Percentiles rank a stretch among this genome's conserved stretches.
phyloP scores from a whole-genome alignment of 2,329 filamentous ascomycete genomes.

The Trichoderma afroharzianum region DNA sequence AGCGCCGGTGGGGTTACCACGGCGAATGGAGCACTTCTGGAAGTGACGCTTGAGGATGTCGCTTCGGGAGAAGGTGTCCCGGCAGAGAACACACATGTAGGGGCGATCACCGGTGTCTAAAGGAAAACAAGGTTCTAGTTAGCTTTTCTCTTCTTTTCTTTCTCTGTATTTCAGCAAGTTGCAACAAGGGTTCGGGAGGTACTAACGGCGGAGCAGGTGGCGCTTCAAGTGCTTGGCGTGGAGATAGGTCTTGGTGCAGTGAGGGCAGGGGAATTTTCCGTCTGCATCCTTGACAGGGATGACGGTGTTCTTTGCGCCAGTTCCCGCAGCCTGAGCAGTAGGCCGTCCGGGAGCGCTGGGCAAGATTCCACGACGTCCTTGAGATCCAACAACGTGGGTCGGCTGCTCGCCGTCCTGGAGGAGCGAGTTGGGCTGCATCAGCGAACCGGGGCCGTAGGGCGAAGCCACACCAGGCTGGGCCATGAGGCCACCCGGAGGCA shows the following conservation, averaged over 20 bases:
- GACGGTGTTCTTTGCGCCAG: slow-evolving; percentile 70
- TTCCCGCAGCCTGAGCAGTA: slow-evolving; percentile 68
- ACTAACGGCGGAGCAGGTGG: slow-evolving; percentile 93
- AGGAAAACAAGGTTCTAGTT: background rate
- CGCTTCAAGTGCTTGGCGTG: slow-evolving; percentile 97
- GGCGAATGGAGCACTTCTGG: slow-evolving; percentile 95
- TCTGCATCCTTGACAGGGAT: slow-evolving; percentile 95
- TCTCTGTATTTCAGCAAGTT: background rate
- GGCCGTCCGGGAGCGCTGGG: slow-evolving; percentile 86
- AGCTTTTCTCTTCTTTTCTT: background rate
- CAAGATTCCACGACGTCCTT: slow-evolving; percentile 85
- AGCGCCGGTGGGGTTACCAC: slow-evolving; percentile 91
- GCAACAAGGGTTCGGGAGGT: background rate
- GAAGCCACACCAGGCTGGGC: slow-evolving; percentile 54
- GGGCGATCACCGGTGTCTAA: slow-evolving; percentile 94
- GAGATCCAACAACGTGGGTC: slow-evolving; percentile 91
- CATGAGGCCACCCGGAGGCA: slow-evolving; percentile 65
- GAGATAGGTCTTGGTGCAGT: slow-evolving; percentile 97
- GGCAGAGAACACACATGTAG: slow-evolving; percentile 97
- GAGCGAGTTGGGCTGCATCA: slow-evolving; percentile 56
- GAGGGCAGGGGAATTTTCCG: slow-evolving; percentile 95
- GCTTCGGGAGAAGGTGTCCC: slow-evolving; percentile 95
- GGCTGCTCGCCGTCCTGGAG: slow-evolving; percentile 61
- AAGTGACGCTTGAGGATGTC: slow-evolving; percentile 99
- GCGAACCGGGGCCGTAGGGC: slow-evolving; percentile 56